These are phyloP conservation scores for Aspergillus viridinutans DNA, from an alignment of 2,329 filamentous ascomycete genomes.

Conservation along the genomic window DNA sequence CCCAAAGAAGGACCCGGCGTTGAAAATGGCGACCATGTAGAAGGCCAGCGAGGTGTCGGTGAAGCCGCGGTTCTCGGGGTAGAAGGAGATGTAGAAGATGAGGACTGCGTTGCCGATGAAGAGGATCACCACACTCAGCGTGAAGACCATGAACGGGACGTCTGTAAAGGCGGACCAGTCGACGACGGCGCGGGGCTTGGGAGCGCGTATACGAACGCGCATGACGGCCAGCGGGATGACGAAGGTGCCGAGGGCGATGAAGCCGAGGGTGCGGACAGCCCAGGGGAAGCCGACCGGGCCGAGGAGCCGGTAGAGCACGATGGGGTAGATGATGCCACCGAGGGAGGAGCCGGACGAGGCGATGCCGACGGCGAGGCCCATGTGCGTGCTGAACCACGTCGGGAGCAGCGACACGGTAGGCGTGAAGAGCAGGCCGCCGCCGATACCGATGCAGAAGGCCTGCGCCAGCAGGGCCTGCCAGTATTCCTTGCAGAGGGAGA, in stretches of 20 bases:
- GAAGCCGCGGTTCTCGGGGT: too few relatives aligned
- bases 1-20: too few relatives aligned
- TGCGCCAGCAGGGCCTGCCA: constrained; percentile 24
- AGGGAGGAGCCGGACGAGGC: constrained; percentile 15
- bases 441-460: constrained; percentile 17
- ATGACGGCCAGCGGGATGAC: neutral
- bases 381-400: constrained; percentile 23
- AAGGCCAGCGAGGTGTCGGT: too few relatives aligned
- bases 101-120: too few relatives aligned
- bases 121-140: too few relatives aligned
- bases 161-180: constrained; percentile 15
- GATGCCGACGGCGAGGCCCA: constrained; percentile 21
- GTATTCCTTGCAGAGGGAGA: constrained; percentile 25
- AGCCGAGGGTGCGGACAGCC: constrained; percentile 7
- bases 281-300: constrained; percentile 14
- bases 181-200: neutral
- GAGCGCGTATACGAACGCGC: neutral
- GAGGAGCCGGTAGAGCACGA: constrained; percentile 10
- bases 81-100: too few relatives aligned
- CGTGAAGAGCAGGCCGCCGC: constrained; percentile 16
- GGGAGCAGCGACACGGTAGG: constrained; percentile 18
- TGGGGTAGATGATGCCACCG: constrained; percentile 22
- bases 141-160: constrained; percentile 9
- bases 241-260: constrained; percentile 2
- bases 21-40: too few relatives aligned